Base-by-base conservation (phyloP, 139 green algal species). In the Chlamydomonas applanata region DNA sequence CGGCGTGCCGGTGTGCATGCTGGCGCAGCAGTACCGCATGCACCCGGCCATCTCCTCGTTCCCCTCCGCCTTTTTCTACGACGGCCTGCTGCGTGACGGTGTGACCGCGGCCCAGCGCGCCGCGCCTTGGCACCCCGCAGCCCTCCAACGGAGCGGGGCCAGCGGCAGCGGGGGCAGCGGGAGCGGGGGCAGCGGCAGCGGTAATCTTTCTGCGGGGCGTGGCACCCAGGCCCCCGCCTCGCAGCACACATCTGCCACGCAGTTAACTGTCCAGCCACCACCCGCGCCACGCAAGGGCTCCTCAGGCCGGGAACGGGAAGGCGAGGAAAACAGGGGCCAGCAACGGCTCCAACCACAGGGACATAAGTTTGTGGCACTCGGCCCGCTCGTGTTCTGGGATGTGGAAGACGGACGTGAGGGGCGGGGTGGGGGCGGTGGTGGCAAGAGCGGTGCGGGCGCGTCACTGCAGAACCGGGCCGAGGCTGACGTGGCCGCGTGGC, bases 11-110 rank as follows among this genome's bases (percentile, higher is more conserved):
- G 84, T 90, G 46, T 40, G 34, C 20, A 79, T 93, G 81, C 87
- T 95, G 53, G 71, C 54, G 35, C 70, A 86, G 65, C 90, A 95
- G 84, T 93, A 93, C 82, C 73, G 90, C 32, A 95, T 93, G 89
- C 89, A 93, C 61, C 90, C 90, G 1, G 73, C 46, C 44, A 93
- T 93, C 74, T 44, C 0, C 67, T 74, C 74, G 53, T 85, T 89
- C 59, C 86, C 86, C 11, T 84, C 77, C 30, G 56, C 64, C 2
- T 90, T 83, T 73, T 95, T 95, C 73, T 95, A 95, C 80, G 52
- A 75, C 34, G 52, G 74, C 56, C 40, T 76, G 60, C 82, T 94
- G 67, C 60, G 67, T 16, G 80, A 92, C 56, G 32, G 63, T 65
- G 17, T 91, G 49, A 74, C 36, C 7, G 68, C 62, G 14, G 59